Percentiles rank a stretch among this genome's conserved stretches.
Evolutionary conservation across 2,329 filamentous ascomycete genomes (phyloP).

Genomic region (Penicillium sp.): DNA sequence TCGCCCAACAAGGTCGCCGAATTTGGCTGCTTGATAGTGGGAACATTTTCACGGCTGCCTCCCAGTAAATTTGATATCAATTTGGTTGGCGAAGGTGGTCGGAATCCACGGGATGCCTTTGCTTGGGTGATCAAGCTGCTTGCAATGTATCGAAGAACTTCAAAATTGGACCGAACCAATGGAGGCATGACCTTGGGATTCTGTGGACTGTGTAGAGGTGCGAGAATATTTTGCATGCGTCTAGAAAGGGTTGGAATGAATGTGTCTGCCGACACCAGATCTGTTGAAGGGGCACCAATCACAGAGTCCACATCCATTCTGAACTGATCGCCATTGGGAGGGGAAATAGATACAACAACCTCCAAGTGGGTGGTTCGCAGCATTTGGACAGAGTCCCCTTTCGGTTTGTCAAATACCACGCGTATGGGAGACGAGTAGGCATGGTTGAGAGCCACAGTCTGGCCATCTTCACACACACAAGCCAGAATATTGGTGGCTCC

Average conservation of each 20-base stretch:
- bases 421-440: constrained; percentile 34
- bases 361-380: constrained; percentile 38
- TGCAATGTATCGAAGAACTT: constrained; percentile 70
- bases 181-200: constrained; percentile 54
- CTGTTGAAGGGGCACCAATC: constrained; percentile 69
- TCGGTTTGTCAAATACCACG: constrained; percentile 39
- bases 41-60: constrained; percentile 48
- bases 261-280: constrained; percentile 71
- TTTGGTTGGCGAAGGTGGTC: constrained; percentile 86
- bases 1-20: constrained; percentile 42
- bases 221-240: constrained; percentile 70
- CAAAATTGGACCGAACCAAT: constrained; percentile 75
- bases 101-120: constrained; percentile 60
- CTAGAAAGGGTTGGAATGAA: constrained; percentile 74
- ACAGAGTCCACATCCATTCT: constrained; percentile 62
- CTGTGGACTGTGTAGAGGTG: constrained; percentile 65
- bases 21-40: constrained; percentile 35
- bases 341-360: constrained; percentile 67
- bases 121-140: constrained; percentile 64
- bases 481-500: constrained; percentile 56
- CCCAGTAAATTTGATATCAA: constrained; percentile 80
- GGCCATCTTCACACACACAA: constrained; percentile 44
- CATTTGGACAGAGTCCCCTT: constrained; percentile 29
- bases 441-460: constrained; percentile 55
- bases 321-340: constrained; percentile 61